Conservation (phyloP, 1,284 basidiomycete species). For the Bjerkandera adusta region DNA sequence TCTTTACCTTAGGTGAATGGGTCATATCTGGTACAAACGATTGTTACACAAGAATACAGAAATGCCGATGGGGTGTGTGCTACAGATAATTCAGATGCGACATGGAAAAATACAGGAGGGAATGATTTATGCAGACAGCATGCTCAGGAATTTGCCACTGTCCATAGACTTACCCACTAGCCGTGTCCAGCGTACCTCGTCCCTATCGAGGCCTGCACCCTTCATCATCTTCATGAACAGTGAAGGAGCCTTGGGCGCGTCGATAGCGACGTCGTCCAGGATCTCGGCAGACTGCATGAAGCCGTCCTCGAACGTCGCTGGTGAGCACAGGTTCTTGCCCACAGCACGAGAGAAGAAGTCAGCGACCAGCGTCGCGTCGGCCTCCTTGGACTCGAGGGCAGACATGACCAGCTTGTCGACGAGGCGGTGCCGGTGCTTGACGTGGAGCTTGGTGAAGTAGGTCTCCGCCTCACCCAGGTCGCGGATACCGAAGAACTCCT, state of each 20-base stretch:
- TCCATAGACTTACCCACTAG: conserved; percentile 61
- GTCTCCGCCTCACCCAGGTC: conserved; percentile 85
- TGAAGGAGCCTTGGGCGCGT: conserved; percentile 84
- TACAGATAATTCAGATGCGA: too few relatives aligned
- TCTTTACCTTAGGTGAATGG: too few relatives aligned
- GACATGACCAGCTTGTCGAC: conserved; percentile 73
- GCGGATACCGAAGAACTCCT: conserved; percentile 75
- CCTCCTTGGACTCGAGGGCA: conserved; percentile 80
- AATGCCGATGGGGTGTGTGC: too few relatives aligned
- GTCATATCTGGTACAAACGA: too few relatives aligned
- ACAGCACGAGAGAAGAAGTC: conserved; percentile 61
- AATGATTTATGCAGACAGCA: conserved; percentile 53
- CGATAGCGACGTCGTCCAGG: conserved; percentile 85
- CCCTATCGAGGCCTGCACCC: conserved; percentile 52
- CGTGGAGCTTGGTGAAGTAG: conserved; percentile 74
- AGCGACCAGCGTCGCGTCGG: conserved; percentile 79
- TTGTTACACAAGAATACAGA: not conserved
- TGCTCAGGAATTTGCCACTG: conserved; percentile 53
- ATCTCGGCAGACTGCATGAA: conserved; percentile 68
- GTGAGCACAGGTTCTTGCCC: conserved; percentile 52
- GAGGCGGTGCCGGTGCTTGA: conserved; percentile 60
- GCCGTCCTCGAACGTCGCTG: conserved; percentile 61
- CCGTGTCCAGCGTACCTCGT: conserved; percentile 54
- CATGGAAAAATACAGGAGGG: too few relatives aligned
- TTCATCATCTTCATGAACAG: conserved; percentile 76